phyloP scores from a whole-genome alignment of 345 rosid genomes.

The Angophora floribunda region DNA sequence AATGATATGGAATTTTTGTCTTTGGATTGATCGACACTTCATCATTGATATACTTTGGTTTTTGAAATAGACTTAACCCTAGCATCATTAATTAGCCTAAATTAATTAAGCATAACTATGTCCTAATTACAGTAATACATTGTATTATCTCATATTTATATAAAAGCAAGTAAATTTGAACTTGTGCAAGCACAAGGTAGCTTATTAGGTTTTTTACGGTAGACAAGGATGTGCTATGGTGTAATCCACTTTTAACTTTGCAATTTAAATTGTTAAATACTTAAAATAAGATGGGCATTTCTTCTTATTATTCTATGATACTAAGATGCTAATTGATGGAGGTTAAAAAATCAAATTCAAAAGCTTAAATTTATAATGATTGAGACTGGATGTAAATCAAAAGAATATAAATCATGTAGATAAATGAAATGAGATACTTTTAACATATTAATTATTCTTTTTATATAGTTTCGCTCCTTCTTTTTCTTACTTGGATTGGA shows the following conservation, averaged over 20 bases:
- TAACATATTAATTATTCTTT: background rate
- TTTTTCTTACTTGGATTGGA: background rate
- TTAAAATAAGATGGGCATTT: background rate
- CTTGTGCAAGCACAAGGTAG: too few relatives aligned
- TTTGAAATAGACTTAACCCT: background rate
- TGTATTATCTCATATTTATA: background rate
- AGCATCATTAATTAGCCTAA: background rate
- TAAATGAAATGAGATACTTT: background rate
- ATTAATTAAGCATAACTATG: too few relatives aligned
- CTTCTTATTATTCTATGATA: accelerated
- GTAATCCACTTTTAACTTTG: background rate
- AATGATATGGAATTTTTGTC: background rate
- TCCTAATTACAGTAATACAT: background rate
- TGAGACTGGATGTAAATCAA: background rate
- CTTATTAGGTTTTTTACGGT: too few relatives aligned
- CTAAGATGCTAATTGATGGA: background rate
- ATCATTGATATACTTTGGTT: background rate
- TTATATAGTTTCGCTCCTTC: background rate
- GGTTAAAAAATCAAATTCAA: background rate
- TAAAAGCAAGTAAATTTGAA: too few relatives aligned
- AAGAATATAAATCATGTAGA: accelerated
- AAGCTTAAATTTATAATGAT: too few relatives aligned
- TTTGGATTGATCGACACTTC: background rate
- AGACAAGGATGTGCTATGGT: background rate
- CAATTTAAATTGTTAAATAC: background rate